phyloP scores from a whole-genome alignment of 305 asterid genomes.

The Euphrasia arctica region DNA sequence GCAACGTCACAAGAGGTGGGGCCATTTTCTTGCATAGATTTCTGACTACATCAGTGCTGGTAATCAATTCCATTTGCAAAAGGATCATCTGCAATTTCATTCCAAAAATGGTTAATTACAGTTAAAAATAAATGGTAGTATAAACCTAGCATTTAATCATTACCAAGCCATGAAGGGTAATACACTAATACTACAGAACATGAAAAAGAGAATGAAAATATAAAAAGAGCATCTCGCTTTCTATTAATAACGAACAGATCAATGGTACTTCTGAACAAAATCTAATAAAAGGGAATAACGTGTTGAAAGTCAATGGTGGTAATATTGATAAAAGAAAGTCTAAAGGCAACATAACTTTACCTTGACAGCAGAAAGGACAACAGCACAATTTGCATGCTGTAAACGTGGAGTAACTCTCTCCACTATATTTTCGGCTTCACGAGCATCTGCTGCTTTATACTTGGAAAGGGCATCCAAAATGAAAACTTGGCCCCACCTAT shows the following conservation, averaged over 20 bases:
- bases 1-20: slow-evolving; percentile 98
- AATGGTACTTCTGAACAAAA: slow-evolving; percentile 9
- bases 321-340: slow-evolving; percentile 21
- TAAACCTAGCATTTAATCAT: slow-evolving; percentile 4
- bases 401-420: slow-evolving; percentile 98
- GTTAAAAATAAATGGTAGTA: slow-evolving; percentile 11
- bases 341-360: slow-evolving; percentile 33
- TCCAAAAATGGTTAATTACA: slow-evolving; percentile 16
- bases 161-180: slow-evolving; percentile 9
- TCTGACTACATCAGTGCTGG: slow-evolving; percentile 97
- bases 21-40: slow-evolving; percentile 99
- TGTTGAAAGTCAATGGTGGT: slow-evolving; percentile 12
- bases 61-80: slow-evolving; percentile 97
- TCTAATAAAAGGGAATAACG: slow-evolving; percentile 13
- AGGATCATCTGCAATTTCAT: slow-evolving; percentile 87
- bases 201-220: not conserved
- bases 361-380: slow-evolving; percentile 99
- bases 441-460: slow-evolving; percentile 94
- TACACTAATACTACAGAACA: not conserved
- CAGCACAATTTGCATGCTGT: slow-evolving; percentile 99
- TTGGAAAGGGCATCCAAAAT: slow-evolving; percentile 99
- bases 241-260: not conserved
- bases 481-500: slow-evolving; percentile 99
- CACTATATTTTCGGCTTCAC: slow-evolving; percentile 98
- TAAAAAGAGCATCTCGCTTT: slow-evolving; percentile 7